Conservation (phyloP, 352 stramenopile genomes). For the Phytophthora fragariaefolia region DNA sequence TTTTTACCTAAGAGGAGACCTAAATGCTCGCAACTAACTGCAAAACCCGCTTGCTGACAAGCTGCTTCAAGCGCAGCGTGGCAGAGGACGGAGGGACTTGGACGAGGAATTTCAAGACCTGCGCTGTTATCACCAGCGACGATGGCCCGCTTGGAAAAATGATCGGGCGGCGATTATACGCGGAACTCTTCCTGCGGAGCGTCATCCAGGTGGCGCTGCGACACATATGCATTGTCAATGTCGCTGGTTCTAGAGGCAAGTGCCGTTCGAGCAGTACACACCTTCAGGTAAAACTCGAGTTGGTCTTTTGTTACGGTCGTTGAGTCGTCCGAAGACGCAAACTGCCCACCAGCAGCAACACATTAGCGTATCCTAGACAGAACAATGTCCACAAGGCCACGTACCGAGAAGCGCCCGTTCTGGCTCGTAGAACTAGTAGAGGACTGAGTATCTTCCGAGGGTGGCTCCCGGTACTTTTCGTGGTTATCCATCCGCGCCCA, state of each 20-base stretch:
- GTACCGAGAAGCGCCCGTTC: conserved; percentile 56
- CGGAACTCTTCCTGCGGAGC: conserved; percentile 38
- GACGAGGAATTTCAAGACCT: conserved; percentile 18
- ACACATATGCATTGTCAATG: conserved; percentile 24
- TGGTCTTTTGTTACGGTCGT: conserved; percentile 79
- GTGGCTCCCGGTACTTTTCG: conserved; percentile 44
- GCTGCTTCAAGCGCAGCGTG: conserved; percentile 32
- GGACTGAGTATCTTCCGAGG: conserved; percentile 67
- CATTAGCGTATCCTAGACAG: not conserved
- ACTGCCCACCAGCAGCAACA: conserved; percentile 30
- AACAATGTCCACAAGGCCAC: conserved; percentile 5
- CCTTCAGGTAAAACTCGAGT: conserved; percentile 89
- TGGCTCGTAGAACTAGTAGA: conserved; percentile 64
- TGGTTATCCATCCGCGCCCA: conserved; percentile 76
- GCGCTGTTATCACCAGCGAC: conserved; percentile 1
- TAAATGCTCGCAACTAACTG: conserved; percentile 34
- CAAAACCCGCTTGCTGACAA: conserved; percentile 25
- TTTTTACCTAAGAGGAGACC: conserved; percentile 20
- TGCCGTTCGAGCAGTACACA: conserved; percentile 32
- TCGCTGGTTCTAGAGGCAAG: too few relatives aligned
- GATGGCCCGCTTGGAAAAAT: not conserved
- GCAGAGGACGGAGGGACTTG: conserved; percentile 20
- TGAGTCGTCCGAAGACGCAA: conserved; percentile 62
- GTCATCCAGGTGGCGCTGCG: conserved; percentile 55
- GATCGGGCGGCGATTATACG: conserved; percentile 29